Percentiles rank a stretch among this genome's conserved stretches.
Evolutionary conservation across 2,329 filamentous ascomycete species (phyloP).

Genomic region (Chrysosporium queenslandicum): DNA sequence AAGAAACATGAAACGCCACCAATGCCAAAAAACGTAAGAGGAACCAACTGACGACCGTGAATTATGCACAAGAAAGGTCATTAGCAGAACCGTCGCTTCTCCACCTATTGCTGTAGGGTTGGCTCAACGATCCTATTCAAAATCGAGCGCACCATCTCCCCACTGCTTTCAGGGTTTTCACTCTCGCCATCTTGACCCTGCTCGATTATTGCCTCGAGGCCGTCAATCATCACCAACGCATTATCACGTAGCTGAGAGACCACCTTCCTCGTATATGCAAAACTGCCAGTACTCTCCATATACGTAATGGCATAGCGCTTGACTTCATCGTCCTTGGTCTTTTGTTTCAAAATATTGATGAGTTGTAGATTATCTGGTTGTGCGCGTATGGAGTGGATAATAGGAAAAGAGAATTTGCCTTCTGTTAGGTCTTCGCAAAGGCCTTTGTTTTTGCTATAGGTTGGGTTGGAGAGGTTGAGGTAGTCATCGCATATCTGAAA

Average conservation of each 20-base stretch:
- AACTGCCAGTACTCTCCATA: constrained; percentile 83
- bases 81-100: background rate
- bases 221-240: constrained; percentile 53
- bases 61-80: background rate
- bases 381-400: constrained; percentile 33
- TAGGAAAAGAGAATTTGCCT: constrained; percentile 26
- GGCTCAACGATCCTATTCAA: constrained; percentile 53
- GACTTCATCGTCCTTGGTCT: constrained; percentile 68
- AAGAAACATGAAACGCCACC: background rate
- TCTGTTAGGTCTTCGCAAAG: constrained; percentile 47
- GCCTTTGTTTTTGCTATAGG: constrained; percentile 76
- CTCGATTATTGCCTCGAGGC: constrained; percentile 45
- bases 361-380: constrained; percentile 56
- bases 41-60: background rate
- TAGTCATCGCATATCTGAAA: constrained; percentile 54
- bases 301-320: constrained; percentile 83
- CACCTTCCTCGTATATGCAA: constrained; percentile 69
- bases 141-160: constrained; percentile 54
- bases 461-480: constrained; percentile 57
- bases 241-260: constrained; percentile 54
- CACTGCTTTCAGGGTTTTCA: constrained; percentile 33
- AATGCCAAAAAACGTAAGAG: background rate
- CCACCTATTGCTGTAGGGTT: constrained; percentile 23
- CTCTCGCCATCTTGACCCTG: constrained; percentile 9
- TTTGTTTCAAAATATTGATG: constrained; percentile 82